These are phyloP conservation scores for Tylopilus plumbeoviolaceoides DNA, from an alignment of 768 basidiomycete species.

Conservation along the genomic window DNA sequence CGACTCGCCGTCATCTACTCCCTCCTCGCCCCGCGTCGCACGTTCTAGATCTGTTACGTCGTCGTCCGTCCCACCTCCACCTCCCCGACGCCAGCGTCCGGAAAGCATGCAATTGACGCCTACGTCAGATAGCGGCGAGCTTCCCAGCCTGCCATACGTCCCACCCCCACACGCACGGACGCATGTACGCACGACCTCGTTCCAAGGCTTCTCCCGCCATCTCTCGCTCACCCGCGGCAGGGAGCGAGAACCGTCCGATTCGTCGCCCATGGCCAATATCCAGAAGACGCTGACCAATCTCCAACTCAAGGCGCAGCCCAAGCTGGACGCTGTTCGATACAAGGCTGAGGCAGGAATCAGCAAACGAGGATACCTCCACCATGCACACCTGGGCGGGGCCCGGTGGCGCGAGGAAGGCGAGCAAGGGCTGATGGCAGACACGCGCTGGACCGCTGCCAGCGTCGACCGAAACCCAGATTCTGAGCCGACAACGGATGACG, in stretches of 20 bases:
- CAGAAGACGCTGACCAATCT: constrained; percentile 42
- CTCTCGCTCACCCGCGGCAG: constrained; percentile 33
- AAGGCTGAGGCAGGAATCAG: constrained; percentile 70
- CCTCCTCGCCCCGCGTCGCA: constrained; percentile 37
- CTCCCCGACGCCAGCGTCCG: constrained; percentile 49
- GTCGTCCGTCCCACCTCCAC: constrained; percentile 39
- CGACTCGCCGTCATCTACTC: constrained; percentile 25
- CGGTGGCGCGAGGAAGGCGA: constrained; percentile 34
- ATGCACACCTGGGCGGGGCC: constrained; percentile 23
- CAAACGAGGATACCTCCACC: constrained; percentile 52
- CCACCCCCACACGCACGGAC: constrained; percentile 9
- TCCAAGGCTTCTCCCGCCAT: constrained; percentile 35
- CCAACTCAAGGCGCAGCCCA: constrained; percentile 44
- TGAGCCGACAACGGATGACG: constrained; percentile 25
- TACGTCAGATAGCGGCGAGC: constrained; percentile 12
- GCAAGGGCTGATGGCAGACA: constrained; percentile 36
- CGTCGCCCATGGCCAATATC: constrained; percentile 36
- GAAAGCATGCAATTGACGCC: constrained; percentile 57
- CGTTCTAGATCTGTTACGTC: constrained; percentile 53
- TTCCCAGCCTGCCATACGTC: constrained; percentile 6
- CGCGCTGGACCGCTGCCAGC: constrained; percentile 29
- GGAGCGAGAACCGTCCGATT: constrained; percentile 18
- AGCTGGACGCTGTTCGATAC: constrained; percentile 58
- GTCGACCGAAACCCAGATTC: constrained; percentile 19
- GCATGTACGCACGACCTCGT: constrained; percentile 18